Percentiles rank a stretch among this genome's conserved stretches.
Evolutionary conservation across 2,329 filamentous ascomycete species (phyloP).

Genomic region (Fusarium sp.): DNA sequence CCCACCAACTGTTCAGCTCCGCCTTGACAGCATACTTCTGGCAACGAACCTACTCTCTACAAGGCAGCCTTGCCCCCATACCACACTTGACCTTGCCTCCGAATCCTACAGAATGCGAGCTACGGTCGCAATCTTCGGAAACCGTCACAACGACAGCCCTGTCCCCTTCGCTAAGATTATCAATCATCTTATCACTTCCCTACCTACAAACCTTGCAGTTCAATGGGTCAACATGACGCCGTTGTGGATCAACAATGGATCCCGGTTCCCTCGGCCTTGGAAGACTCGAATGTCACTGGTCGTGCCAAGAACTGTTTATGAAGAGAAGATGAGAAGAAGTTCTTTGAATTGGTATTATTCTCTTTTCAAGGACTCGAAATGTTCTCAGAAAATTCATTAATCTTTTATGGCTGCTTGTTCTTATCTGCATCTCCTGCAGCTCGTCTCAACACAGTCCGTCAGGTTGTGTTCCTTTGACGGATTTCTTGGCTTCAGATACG

Average conservation of each 20-base stretch:
- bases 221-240: slow-evolving; percentile 38
- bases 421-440: slow-evolving; percentile 1
- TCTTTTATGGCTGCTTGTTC: slow-evolving; percentile 17
- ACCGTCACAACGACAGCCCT: not conserved
- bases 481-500: slow-evolving; percentile 1
- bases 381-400: not conserved
- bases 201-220: slow-evolving; percentile 31
- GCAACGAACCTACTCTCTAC: too few species aligned
- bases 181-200: slow-evolving; percentile 11
- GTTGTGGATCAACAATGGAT: slow-evolving; percentile 41
- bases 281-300: slow-evolving; percentile 19
- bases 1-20: too few species aligned
- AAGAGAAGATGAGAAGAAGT: not conserved
- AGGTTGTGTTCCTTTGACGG: not conserved
- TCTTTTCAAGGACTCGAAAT: not conserved
- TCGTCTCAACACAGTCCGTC: not conserved
- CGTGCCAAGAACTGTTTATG: not conserved
- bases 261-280: slow-evolving; percentile 26
- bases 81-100: not conserved
- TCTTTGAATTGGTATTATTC: not conserved
- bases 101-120: not conserved
- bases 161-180: slow-evolving; percentile 4
- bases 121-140: not conserved
- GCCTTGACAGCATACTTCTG: not conserved
- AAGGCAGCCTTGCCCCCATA: not conserved